Conservation (phyloP, 2,329 filamentous ascomycete genomes). For the Aspergillus ruber region DNA sequence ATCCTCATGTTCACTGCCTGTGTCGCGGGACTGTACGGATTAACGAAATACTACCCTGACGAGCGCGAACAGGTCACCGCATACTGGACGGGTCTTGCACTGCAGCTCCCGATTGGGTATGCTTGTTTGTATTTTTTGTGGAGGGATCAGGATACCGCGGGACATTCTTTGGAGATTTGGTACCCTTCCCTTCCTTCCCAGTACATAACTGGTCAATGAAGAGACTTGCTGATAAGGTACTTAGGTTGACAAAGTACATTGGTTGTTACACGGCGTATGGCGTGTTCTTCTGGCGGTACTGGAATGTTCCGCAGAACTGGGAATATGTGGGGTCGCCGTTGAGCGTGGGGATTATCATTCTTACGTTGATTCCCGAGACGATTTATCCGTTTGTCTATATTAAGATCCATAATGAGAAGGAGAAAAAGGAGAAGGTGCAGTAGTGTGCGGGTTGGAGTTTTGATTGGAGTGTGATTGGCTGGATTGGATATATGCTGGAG, state of each 20-base stretch:
- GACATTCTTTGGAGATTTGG: slow-evolving; percentile 15
- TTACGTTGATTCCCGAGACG: slow-evolving; percentile 15
- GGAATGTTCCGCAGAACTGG: slow-evolving; percentile 16
- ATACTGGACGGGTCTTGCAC: slow-evolving; percentile 15
- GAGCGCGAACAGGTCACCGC: slow-evolving; percentile 16
- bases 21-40: slow-evolving; percentile 1
- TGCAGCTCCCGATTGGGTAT: slow-evolving; percentile 16
- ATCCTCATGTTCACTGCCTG: slow-evolving; percentile 4
- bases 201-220: no score
- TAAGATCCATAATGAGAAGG: slow-evolving; percentile 7
- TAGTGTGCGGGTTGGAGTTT: no score
- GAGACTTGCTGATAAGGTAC: not conserved
- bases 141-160: slow-evolving; percentile 6
- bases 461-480: no score
- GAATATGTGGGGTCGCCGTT: slow-evolving; percentile 12
- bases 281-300: slow-evolving; percentile 16
- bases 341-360: slow-evolving; percentile 13
- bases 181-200: slow-evolving; percentile 1
- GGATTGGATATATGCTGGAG: no score
- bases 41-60: slow-evolving; percentile 10
- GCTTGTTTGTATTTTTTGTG: slow-evolving; percentile 9
- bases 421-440: slow-evolving; percentile 3
- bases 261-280: slow-evolving; percentile 15
- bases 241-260: slow-evolving; percentile 13
- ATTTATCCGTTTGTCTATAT: slow-evolving; percentile 14